Conservation (phyloP, 768 basidiomycete genomes). For the Steccherinum ochraceum region DNA sequence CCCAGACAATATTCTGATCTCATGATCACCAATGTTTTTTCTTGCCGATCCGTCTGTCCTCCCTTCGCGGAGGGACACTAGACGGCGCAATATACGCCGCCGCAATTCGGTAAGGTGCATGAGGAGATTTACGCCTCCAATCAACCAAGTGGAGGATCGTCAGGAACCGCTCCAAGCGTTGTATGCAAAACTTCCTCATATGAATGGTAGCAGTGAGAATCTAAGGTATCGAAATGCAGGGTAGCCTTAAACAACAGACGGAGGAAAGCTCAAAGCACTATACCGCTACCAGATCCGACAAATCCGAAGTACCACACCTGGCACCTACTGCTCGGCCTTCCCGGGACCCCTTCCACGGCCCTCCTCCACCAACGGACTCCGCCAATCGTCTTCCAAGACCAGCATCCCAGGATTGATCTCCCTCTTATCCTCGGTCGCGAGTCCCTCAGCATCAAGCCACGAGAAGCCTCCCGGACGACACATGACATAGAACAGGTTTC, state of each 20-base stretch:
- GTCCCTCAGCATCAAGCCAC: slow-evolving; percentile 62
- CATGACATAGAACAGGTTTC: slow-evolving; percentile 69
- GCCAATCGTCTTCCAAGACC: slow-evolving; percentile 23
- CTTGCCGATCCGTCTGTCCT: too few relatives aligned
- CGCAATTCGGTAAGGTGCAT: too few relatives aligned
- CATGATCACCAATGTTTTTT: neutral
- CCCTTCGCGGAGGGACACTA: too few relatives aligned
- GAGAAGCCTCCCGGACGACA: slow-evolving; percentile 78
- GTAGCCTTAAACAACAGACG: neutral
- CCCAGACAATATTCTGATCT: neutral
- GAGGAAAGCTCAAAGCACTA: neutral
- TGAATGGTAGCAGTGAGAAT: neutral
- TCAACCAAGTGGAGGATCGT: too few relatives aligned
- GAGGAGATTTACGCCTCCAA: too few relatives aligned
- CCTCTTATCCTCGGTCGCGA: slow-evolving; percentile 67
- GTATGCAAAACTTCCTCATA: too few relatives aligned
- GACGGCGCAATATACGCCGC: too few relatives aligned
- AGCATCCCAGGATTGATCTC: slow-evolving; percentile 63
- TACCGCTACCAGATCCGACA: neutral
- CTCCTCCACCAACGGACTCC: slow-evolving; percentile 15
- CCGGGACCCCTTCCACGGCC: too few relatives aligned
- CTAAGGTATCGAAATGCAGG: neutral
- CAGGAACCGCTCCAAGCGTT: too few relatives aligned
- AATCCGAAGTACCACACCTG: neutral
- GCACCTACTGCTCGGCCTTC: neutral